A percentile compares a stretch with the other conserved stretches of the same genome.
These are phyloP conservation scores for Neonectria neomacrospora DNA, from an alignment of 2,329 filamentous ascomycete species.

Conservation along the genomic window DNA sequence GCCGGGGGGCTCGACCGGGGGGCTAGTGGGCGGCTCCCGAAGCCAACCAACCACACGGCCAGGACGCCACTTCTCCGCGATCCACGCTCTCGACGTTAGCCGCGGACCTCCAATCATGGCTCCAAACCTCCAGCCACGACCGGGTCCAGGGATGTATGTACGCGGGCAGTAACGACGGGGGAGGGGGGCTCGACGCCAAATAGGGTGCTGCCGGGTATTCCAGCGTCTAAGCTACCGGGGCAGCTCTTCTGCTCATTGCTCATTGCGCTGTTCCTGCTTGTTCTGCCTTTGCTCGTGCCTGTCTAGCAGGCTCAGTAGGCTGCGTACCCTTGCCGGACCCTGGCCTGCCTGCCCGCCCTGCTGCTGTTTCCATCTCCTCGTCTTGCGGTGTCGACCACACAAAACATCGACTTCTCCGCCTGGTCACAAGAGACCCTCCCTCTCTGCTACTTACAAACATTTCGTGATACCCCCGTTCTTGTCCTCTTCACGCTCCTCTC, in stretches of 20 bases:
- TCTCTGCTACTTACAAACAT: conserved; percentile 8
- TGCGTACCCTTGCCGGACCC: conserved; percentile 15
- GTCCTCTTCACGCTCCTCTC: background rate
- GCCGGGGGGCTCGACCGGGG: conserved; percentile 29
- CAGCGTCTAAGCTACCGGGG: conserved; percentile 5
- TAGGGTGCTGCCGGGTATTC: conserved; percentile 24
- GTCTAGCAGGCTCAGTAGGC: too few relatives aligned
- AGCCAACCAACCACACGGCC: conserved; percentile 35
- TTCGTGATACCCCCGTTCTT: conserved; percentile 5
- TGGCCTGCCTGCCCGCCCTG: conserved; percentile 11
- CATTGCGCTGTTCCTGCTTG: conserved; percentile 7
- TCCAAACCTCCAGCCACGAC: conserved; percentile 34
- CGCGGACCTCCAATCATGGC: conserved; percentile 29
- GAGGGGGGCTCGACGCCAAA: conserved; percentile 17
- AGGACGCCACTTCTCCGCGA: conserved; percentile 33
- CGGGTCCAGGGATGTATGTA: conserved; percentile 14
- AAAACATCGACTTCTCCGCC: conserved; percentile 21
- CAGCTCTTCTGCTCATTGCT: too few relatives aligned
- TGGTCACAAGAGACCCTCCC: conserved; percentile 1
- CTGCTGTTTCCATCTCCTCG: background rate
- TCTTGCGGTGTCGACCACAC: conserved; percentile 21
- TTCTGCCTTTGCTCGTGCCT: conserved; percentile 17
- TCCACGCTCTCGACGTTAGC: conserved; percentile 32
- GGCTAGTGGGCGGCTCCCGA: conserved; percentile 26
- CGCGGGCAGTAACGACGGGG: conserved; percentile 9